Evolutionary conservation across 768 basidiomycete genomes (phyloP), one percentile per base, ranked within the genome.

Genomic region (Suillus brevipes): DNA sequence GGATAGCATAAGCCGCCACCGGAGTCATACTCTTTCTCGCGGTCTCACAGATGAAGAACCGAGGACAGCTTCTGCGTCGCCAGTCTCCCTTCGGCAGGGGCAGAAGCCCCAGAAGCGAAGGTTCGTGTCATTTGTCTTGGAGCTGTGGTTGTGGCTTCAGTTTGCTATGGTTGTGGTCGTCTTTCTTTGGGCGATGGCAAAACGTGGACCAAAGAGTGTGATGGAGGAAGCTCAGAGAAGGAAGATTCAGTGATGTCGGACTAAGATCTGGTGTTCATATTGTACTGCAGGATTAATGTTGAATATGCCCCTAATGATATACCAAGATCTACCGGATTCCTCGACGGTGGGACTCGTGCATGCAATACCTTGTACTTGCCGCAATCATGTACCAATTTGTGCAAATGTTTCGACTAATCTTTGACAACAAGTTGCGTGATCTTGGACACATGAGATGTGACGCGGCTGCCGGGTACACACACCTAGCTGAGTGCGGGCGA

Each of bases 131-230:
- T 76, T 89, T 58, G 73, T 93, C 67, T 70, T 94, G 58, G 90
- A 92, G 77, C 73, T 91, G 25, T 94, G 93, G 93, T 75, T 94
- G 67, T 92, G 92, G 91, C 74, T 93, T 65, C 93, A 95, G 75
- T 93, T 94, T 71, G 79, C 75, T 9, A 81, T 93, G 66, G 86
- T 95, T 67, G 82, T 94, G 38, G 62, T 88, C 49, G 87, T 93
- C 61, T 94, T 94, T 75, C 74, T 95, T 62, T 92, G 86, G 83
- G 85, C 90, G 40, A 90, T 93, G 88, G 90, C 91, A 64, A 86
- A 81, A 75, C 82, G 85, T 23, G 92, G 93, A 3, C 92, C 92
- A 7, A 88, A 87, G 78, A 83, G 83, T 61, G 85, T 94, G 37
- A 69, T 92, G 64, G 79, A 79, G 43, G 83, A 86, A 64, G 79